phyloP scores from a whole-genome alignment of 2,329 filamentous ascomycete genomes.

The Arthrinium phaeospermum region DNA sequence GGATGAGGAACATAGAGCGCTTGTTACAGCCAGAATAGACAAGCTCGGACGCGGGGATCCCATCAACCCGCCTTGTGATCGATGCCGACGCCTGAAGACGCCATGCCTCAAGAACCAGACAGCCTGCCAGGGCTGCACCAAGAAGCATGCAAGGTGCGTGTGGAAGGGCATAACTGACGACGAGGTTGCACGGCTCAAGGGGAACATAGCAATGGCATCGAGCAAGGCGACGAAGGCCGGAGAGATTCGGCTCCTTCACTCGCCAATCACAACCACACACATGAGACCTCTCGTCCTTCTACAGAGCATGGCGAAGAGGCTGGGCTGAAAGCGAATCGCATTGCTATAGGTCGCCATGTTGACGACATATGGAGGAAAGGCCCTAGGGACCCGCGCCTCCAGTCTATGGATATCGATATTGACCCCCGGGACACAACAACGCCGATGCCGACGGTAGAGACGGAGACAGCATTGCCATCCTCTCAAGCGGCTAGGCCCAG shows the following conservation, averaged over 20 bases:
- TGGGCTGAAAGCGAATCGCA: slow-evolving; percentile 28
- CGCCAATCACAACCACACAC: slow-evolving; percentile 30
- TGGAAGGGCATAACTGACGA: slow-evolving; percentile 83
- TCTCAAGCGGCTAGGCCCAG: slow-evolving; percentile 22
- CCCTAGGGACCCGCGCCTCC: slow-evolving; percentile 28
- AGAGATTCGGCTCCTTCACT: slow-evolving; percentile 24
- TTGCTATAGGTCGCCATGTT: slow-evolving; percentile 34
- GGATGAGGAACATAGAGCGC: slow-evolving; percentile 47
- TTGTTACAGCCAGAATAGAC: slow-evolving; percentile 79
- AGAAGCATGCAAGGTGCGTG: slow-evolving; percentile 86
- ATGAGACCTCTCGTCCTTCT: slow-evolving; percentile 29
- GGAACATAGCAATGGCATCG: slow-evolving; percentile 36
- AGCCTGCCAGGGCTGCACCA: slow-evolving; percentile 85
- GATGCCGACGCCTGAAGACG: slow-evolving; percentile 79
- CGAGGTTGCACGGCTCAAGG: slow-evolving; percentile 55
- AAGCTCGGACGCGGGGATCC: slow-evolving; percentile 74
- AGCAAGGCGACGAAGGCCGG: slow-evolving; percentile 37
- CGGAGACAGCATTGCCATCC: slow-evolving; percentile 20
- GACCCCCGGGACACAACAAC: slow-evolving; percentile 31
- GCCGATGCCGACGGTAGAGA: slow-evolving; percentile 27
- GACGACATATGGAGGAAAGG: slow-evolving; percentile 42
- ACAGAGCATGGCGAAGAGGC: slow-evolving; percentile 34
- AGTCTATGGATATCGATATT: slow-evolving; percentile 40
- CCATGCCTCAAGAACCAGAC: slow-evolving; percentile 86
- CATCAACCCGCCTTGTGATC: slow-evolving; percentile 83